Conservation (phyloP, 495 filamentous ascomycete genomes). For the Neurospora sp. region DNA sequence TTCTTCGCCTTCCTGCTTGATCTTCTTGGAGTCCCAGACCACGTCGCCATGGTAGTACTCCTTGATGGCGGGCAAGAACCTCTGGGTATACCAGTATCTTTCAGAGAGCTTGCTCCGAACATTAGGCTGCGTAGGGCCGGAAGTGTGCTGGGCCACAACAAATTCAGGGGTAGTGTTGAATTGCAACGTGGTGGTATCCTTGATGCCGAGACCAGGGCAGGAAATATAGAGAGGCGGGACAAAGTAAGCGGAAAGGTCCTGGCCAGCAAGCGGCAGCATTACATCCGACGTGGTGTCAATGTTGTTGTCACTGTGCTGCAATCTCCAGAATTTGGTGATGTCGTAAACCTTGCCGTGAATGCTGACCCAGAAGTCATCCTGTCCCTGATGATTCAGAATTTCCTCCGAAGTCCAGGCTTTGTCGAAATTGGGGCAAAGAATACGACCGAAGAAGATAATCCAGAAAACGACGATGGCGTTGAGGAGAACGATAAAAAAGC, state of each 20-base stretch:
- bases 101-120: slow-evolving; percentile 45
- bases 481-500: slow-evolving; percentile 68
- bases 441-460: slow-evolving; percentile 74
- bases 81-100: slow-evolving; percentile 63
- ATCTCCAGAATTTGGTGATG: slow-evolving; percentile 73
- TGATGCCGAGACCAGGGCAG: slow-evolving; percentile 56
- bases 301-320: slow-evolving; percentile 64
- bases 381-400: slow-evolving; percentile 57
- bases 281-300: slow-evolving; percentile 47
- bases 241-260: slow-evolving; percentile 78
- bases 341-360: slow-evolving; percentile 89
- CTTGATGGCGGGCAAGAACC: slow-evolving; percentile 70
- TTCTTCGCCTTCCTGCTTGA: slow-evolving; percentile 55
- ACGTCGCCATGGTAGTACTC: slow-evolving; percentile 81
- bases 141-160: slow-evolving; percentile 49
- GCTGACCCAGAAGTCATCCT: slow-evolving; percentile 78
- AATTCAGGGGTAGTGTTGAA: slow-evolving; percentile 50
- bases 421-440: slow-evolving; percentile 85
- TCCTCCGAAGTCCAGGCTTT: slow-evolving; percentile 78
- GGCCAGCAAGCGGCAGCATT: slow-evolving; percentile 71
- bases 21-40: slow-evolving; percentile 47
- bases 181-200: slow-evolving; percentile 40
- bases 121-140: slow-evolving; percentile 49
- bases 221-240: slow-evolving; percentile 63
- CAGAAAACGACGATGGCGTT: slow-evolving; percentile 86